These are phyloP conservation scores for Trichosphaerium sp. DNA, from an alignment of 78 protist genomes.

Conservation along the genomic window DNA sequence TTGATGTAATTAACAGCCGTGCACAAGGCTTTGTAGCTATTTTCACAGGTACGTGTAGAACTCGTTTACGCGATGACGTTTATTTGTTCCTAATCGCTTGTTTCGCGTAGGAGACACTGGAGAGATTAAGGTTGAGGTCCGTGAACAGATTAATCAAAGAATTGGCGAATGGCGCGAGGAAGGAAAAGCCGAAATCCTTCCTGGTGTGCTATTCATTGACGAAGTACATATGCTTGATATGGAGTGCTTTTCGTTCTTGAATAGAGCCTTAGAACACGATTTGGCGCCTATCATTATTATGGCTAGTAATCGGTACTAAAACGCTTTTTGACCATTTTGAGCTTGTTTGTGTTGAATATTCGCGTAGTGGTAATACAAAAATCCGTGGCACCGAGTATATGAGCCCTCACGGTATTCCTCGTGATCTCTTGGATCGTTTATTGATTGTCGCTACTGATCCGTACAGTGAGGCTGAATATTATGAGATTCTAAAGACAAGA, in stretches of 20 bases:
- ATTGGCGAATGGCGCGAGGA: slow-evolving; percentile 97
- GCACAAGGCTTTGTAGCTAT: slow-evolving; percentile 92
- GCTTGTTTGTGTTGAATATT: neutral
- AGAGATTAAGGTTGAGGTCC: slow-evolving; percentile 42
- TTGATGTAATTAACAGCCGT: slow-evolving; percentile 96
- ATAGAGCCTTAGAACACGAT: slow-evolving; percentile 90
- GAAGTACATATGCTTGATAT: slow-evolving; percentile 98
- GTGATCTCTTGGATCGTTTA: slow-evolving; percentile 91
- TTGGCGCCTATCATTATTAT: slow-evolving; percentile 90
- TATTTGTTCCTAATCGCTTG: neutral
- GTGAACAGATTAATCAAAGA: slow-evolving; percentile 90
- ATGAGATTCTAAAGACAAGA: slow-evolving; percentile 35
- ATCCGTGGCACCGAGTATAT: slow-evolving; percentile 90
- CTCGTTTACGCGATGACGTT: neutral
- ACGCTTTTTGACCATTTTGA: no score
- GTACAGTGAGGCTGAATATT: slow-evolving; percentile 48
- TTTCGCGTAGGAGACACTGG: neutral
- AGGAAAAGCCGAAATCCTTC: slow-evolving; percentile 94
- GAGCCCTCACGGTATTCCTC: slow-evolving; percentile 97
- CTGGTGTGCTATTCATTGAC: slow-evolving; percentile 98
- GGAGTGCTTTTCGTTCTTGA: slow-evolving; percentile 97
- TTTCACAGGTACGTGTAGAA: slow-evolving; percentile 80
- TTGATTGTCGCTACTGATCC: slow-evolving; percentile 73
- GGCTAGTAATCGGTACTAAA: slow-evolving; percentile 96
- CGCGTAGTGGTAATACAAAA: slow-evolving; percentile 22